Conservation (phyloP, 2,329 filamentous ascomycete species). For the Fusarium guadeloupense region DNA sequence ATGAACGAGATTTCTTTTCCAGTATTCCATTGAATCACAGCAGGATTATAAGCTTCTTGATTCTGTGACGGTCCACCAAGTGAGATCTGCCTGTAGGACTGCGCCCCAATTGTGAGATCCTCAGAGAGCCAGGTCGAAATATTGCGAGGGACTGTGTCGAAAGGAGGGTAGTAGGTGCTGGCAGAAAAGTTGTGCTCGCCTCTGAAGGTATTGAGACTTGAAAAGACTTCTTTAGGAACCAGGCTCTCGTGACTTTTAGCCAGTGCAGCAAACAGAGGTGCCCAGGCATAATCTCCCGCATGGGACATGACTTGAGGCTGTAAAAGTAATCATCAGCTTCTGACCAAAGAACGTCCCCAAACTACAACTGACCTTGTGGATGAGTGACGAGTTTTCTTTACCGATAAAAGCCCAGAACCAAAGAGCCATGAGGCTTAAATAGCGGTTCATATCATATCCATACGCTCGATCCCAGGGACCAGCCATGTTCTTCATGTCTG, state of each 20-base stretch:
- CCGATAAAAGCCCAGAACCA: constrained; percentile 68
- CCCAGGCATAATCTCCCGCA: constrained; percentile 66
- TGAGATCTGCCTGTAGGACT: constrained; percentile 64
- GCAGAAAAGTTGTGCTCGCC: constrained; percentile 63
- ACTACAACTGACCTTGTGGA: constrained; percentile 42
- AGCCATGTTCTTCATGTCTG: constrained; percentile 67
- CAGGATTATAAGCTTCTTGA: constrained; percentile 64
- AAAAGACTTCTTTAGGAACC: constrained; percentile 53
- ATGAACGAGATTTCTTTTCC: constrained; percentile 48
- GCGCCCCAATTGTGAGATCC: constrained; percentile 67
- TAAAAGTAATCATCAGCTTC: neutral
- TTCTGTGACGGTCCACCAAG: constrained; percentile 64
- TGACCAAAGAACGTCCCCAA: neutral
- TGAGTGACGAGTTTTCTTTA: constrained; percentile 53
- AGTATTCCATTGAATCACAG: constrained; percentile 67
- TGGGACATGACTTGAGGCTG: constrained; percentile 66
- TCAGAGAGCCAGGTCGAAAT: constrained; percentile 66
- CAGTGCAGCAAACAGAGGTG: constrained; percentile 64
- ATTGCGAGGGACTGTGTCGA: constrained; percentile 65
- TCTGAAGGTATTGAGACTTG: constrained; percentile 56
- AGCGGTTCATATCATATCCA: constrained; percentile 71
- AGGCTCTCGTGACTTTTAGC: constrained; percentile 59
- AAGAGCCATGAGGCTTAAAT: constrained; percentile 65
- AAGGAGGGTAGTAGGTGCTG: constrained; percentile 66
- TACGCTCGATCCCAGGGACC: constrained; percentile 73